Percentiles rank a stretch among this genome's conserved stretches.
phyloP scores from a whole-genome alignment of 108 stramenopile genomes.

The Fragilaria crotonensis region DNA sequence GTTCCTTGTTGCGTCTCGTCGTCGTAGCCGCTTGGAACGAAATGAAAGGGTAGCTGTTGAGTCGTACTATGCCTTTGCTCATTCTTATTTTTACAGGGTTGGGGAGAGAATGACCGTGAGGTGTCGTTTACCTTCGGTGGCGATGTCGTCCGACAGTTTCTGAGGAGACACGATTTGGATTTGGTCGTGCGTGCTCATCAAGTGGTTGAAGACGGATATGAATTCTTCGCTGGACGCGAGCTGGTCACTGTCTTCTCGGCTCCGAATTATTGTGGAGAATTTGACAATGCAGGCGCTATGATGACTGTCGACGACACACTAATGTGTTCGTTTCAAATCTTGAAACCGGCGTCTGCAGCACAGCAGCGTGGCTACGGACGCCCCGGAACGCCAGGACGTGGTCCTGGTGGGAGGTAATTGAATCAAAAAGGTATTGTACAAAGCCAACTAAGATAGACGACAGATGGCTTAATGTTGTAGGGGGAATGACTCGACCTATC shows the following conservation, averaged over 20 bases:
- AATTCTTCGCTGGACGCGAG: constrained; percentile 96
- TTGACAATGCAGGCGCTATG: constrained; percentile 98
- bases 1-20: no score
- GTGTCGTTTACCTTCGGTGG: constrained; percentile 99
- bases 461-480: no score
- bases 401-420: no score
- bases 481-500: no score
- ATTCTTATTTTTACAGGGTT: constrained; percentile 54
- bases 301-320: constrained; percentile 96
- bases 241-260: constrained; percentile 96
- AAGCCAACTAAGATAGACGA: no score
- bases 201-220: constrained; percentile 99
- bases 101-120: constrained; percentile 99
- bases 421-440: no score
- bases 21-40: no score
- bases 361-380: constrained; percentile 67
- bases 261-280: constrained; percentile 99
- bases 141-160: constrained; percentile 97
- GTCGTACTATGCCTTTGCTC: no score
- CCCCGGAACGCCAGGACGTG: constrained; percentile 63
- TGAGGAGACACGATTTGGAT: constrained; percentile 96
- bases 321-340: constrained; percentile 95
- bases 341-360: constrained; percentile 85
- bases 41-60: no score
- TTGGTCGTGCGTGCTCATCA: constrained; percentile 98